Conservation (phyloP, 305 asterid genomes). For the Fraxinus dipetala region DNA sequence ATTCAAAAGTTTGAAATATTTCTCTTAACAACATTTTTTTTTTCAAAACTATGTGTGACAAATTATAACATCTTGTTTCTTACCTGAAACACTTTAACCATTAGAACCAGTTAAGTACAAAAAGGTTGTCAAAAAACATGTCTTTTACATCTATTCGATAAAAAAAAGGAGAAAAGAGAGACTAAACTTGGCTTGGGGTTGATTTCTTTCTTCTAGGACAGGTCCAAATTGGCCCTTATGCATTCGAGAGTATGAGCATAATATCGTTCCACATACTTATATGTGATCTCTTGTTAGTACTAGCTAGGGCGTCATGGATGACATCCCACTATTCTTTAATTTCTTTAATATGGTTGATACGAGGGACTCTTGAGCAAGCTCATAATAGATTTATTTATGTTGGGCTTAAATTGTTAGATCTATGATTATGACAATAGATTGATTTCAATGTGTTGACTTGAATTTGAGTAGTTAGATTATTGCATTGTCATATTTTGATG, state of each 20-base stretch:
- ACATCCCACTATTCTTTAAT: not conserved
- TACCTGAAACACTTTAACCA: too few relatives aligned
- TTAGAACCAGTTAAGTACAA: not conserved
- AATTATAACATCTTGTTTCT: too few relatives aligned
- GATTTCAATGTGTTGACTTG: not conserved
- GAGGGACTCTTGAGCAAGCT: not conserved
- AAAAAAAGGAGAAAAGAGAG: not conserved
- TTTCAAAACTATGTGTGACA: too few relatives aligned
- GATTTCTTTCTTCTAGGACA: not conserved
- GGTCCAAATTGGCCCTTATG: too few relatives aligned
- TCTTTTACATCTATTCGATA: not conserved
- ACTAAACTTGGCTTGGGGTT: not conserved
- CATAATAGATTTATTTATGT: not conserved
- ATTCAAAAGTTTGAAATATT: too few relatives aligned
- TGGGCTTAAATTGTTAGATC: not conserved
- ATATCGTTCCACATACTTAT: too few relatives aligned
- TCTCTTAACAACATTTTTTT: too few relatives aligned
- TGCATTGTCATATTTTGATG: not conserved
- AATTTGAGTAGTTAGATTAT: not conserved
- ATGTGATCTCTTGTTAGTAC: not conserved
- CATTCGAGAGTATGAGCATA: too few relatives aligned
- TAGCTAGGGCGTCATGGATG: not conserved
- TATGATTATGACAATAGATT: not conserved
- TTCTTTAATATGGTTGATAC: not conserved
- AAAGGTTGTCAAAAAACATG: not conserved